Conservation (phyloP, 2,329 filamentous ascomycete species). For the Venturia nashicola region DNA sequence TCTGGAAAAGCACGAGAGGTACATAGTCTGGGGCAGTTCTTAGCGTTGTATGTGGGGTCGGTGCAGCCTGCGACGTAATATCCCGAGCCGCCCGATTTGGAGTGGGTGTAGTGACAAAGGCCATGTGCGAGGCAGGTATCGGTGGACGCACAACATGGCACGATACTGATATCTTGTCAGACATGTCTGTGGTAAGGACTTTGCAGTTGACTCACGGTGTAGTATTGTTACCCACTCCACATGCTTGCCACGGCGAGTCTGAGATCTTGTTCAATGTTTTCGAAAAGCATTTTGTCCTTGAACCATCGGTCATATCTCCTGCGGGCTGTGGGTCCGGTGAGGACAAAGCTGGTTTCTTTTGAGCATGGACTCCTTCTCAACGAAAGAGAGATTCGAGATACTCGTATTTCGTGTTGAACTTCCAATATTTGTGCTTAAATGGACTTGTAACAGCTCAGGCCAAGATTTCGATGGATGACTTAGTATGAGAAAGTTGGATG, state of each 20-base stretch:
- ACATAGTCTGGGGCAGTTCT: not conserved
- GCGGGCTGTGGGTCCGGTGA: not conserved
- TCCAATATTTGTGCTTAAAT: too few relatives aligned
- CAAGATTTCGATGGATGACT: not conserved
- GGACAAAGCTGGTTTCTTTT: not conserved
- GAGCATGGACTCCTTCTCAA: not conserved
- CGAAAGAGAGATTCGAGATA: not conserved
- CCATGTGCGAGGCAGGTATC: constrained; percentile 1
- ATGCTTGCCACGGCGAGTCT: not conserved
- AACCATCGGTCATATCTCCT: not conserved
- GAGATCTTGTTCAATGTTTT: not conserved
- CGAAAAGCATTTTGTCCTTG: not conserved
- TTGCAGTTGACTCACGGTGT: not conserved
- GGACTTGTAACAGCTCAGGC: not conserved
- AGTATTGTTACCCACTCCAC: not conserved
- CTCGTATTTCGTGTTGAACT: too few relatives aligned
- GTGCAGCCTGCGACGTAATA: constrained; percentile 5
- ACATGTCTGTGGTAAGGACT: not conserved
- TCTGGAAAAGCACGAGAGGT: not conserved
- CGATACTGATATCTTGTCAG: not conserved
- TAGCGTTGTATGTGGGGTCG: not conserved
- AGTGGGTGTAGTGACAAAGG: constrained; percentile 6
- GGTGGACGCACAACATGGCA: constrained; percentile 3
- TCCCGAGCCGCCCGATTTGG: not conserved
- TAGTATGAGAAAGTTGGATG: not conserved